phyloP scores from a whole-genome alignment of 768 basidiomycete species.

The Dendrothele bispora region DNA sequence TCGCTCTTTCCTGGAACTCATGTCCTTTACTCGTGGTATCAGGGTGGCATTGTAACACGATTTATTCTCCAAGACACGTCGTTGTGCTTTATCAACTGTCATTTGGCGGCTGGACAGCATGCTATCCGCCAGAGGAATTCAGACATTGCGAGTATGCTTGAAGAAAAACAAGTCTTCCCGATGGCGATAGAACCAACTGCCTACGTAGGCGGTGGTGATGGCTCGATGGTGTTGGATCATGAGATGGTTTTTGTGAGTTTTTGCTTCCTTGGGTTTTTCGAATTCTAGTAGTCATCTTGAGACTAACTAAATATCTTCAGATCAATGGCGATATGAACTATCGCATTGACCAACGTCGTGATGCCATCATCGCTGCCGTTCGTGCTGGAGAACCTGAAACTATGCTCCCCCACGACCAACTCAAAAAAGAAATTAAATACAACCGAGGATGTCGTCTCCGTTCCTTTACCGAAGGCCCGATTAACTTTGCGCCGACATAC shows the following conservation, averaged over 20 bases:
- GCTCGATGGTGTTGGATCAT: conserved; percentile 91
- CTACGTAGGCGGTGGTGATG: conserved; percentile 90
- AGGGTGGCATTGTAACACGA: conserved; percentile 91
- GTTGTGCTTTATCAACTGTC: conserved; percentile 93
- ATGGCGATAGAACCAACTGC: conserved; percentile 55
- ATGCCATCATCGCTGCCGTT: conserved; percentile 72
- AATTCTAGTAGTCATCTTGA: neutral
- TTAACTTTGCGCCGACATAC: conserved; percentile 89
- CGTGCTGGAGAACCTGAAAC: conserved; percentile 61
- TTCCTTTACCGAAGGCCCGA: conserved; percentile 76
- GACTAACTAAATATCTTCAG: conserved; percentile 42
- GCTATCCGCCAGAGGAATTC: conserved; percentile 81
- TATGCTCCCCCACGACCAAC: conserved; percentile 81
- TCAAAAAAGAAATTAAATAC: conserved; percentile 82
- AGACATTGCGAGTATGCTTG: conserved; percentile 85
- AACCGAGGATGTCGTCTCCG: conserved; percentile 90
- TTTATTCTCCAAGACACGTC: conserved; percentile 92
- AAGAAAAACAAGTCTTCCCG: conserved; percentile 72
- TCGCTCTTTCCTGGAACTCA: neutral
- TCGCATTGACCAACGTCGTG: conserved; percentile 91
- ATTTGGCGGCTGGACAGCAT: conserved; percentile 93
- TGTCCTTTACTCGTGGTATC: conserved; percentile 9
- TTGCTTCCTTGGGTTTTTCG: neutral
- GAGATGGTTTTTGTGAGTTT: conserved; percentile 84
- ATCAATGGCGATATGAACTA: conserved; percentile 96